A percentile compares a stretch with the other conserved stretches of the same genome.
Evolutionary conservation across 2,329 filamentous ascomycete species (phyloP).

Genomic region (Talaromyces sp.): DNA sequence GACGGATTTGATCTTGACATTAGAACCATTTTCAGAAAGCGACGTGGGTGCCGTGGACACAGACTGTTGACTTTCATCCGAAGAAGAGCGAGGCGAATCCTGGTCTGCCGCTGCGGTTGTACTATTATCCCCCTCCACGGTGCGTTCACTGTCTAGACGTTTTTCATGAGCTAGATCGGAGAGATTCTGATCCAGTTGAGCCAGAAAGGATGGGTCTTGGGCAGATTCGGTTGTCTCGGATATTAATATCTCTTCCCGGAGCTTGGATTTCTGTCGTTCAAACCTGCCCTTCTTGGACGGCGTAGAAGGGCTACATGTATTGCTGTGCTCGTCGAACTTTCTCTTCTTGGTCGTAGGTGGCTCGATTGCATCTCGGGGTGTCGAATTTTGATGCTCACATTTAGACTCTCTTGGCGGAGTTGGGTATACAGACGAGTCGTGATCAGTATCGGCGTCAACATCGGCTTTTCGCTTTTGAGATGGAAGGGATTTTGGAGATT

Average conservation of each 20-base stretch:
- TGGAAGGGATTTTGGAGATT: background rate
- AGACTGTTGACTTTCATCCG: conserved; percentile 26
- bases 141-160: background rate
- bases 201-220: conserved; percentile 1
- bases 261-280: conserved; percentile 28
- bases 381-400: background rate
- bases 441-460: background rate
- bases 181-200: background rate
- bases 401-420: background rate
- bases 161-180: background rate
- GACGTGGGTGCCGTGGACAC: conserved; percentile 35
- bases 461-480: background rate
- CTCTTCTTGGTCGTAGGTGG: conserved; percentile 15
- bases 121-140: conserved; percentile 4
- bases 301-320: conserved; percentile 22
- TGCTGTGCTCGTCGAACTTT: background rate
- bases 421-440: background rate
- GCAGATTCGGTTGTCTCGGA: conserved; percentile 23
- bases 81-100: conserved; percentile 24
- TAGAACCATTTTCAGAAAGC: conserved; percentile 21
- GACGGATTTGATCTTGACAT: conserved; percentile 18
- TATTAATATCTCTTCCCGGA: conserved; percentile 33
- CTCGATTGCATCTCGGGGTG: background rate
- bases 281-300: conserved; percentile 32
- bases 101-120: conserved; percentile 16